These are phyloP conservation scores for Clarireedia homoeocarpa DNA, from an alignment of 2,329 filamentous ascomycete species.

Conservation along the genomic window DNA sequence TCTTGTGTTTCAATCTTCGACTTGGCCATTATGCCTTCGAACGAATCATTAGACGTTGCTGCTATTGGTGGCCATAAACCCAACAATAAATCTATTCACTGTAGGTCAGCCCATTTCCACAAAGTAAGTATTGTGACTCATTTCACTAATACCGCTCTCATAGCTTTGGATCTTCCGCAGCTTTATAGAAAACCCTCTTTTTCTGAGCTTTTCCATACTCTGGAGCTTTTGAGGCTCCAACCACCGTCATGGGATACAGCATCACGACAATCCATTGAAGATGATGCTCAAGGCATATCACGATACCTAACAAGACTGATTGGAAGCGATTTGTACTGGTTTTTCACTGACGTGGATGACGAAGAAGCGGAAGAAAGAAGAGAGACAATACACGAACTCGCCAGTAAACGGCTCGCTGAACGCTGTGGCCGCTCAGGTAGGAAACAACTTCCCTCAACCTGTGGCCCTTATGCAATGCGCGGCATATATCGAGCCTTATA, in stretches of 20 bases:
- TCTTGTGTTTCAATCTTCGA: no score
- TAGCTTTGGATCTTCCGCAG: conserved; percentile 72
- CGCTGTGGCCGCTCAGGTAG: conserved; percentile 69
- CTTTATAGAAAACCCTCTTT: conserved; percentile 69
- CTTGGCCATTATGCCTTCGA: neutral
- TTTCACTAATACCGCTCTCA: neutral
- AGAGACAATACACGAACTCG: conserved; percentile 68
- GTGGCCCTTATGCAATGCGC: neutral
- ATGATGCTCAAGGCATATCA: conserved; percentile 44
- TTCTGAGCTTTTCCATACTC: conserved; percentile 52
- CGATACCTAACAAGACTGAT: conserved; percentile 64
- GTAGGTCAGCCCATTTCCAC: neutral
- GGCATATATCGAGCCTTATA: neutral
- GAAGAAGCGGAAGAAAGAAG: conserved; percentile 37
- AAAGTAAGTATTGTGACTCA: no score
- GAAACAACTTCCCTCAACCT: conserved; percentile 12
- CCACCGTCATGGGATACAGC: conserved; percentile 57
- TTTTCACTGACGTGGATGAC: conserved; percentile 32
- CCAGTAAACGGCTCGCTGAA: conserved; percentile 74
- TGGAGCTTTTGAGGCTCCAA: conserved; percentile 58
- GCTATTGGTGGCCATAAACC: no score
- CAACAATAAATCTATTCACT: neutral
- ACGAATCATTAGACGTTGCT: neutral
- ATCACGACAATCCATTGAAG: conserved; percentile 25
- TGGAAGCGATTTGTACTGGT: conserved; percentile 59